Evolutionary conservation across 345 rosid species (phyloP), one percentile per base, ranked within the genome.

Genomic region (Noccaea caerulescens): DNA sequence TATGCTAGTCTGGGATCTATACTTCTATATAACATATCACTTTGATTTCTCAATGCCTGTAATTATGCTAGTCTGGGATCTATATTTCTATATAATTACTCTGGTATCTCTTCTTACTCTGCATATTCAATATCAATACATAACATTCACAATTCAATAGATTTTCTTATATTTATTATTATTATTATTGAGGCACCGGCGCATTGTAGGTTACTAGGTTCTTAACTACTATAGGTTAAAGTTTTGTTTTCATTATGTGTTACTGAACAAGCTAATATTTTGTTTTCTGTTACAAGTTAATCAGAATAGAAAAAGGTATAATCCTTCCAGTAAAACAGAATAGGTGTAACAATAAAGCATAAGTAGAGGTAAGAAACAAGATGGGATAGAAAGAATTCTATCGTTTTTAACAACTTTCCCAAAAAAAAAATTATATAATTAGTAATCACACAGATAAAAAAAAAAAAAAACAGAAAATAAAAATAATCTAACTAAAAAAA

Each of bases 391-490:
- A 6, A 6, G 3, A 46, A 37, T 27, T 47, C 6, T 38, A 65
- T 72, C 58, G 42, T 64, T 63, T 58, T 23, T 6, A 74, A 73
- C 72, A 5, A 66, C 44, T 71, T 57, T 41, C 55, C 46, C 18
- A 37, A 43, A 39, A 7, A 20, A 18, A 33, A 18, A 58, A 6
- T 6, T 8, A 44, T 53, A 60, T 43, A 39, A 42, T 59, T 75
- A 75, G 74, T 75, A 68, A 62, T 61, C 10, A 44, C 27, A 75
- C 58, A 60, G 69, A 36, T 68, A 68, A 61, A 9, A 32, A 62
- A 18, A 1, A 18, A 6, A 9, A 23, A 51, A 51, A 58, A 54
- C 16, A 18, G 16, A 63, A 25, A 6, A 27, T 25, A 12, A n/a
- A 27, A 27, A 27, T 27, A 27, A 8, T 18, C 7, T 6, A 71